These are phyloP conservation scores for Penicillium steckii DNA, from an alignment of 495 filamentous ascomycete genomes.

Conservation along the genomic window DNA sequence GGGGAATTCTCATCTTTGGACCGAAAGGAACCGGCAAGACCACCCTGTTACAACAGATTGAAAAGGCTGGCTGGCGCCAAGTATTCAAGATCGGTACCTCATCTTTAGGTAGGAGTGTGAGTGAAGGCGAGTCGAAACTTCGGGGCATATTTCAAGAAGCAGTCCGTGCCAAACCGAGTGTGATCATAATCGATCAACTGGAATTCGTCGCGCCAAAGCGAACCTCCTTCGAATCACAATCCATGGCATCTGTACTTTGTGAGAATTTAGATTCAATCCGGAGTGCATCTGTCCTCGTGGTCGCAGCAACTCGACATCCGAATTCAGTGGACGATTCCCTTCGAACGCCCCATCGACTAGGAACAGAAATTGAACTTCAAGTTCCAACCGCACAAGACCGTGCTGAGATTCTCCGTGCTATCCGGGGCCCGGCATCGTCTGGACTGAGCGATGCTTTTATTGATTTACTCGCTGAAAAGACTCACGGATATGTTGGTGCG, in stretches of 20 bases:
- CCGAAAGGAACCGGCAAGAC: constrained; percentile 83
- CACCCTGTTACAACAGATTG: constrained; percentile 64
- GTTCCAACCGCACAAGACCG: constrained; percentile 72
- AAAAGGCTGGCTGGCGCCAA: constrained; percentile 64
- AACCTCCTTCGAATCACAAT: constrained; percentile 37
- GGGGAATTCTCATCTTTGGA: constrained; percentile 74
- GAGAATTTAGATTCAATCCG: constrained; percentile 44
- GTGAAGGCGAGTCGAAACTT: constrained; percentile 52
- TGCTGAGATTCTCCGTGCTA: constrained; percentile 65
- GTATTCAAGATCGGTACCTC: constrained; percentile 60
- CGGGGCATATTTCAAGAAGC: constrained; percentile 73
- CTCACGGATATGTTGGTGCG: constrained; percentile 68
- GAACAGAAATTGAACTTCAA: constrained; percentile 73
- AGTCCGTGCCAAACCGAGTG: constrained; percentile 66
- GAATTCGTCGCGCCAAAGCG: constrained; percentile 70
- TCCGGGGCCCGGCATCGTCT: constrained; percentile 33
- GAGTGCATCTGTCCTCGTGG: constrained; percentile 58
- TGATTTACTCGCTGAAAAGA: constrained; percentile 53
- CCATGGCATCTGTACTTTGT: constrained; percentile 39
- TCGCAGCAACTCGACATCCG: constrained; percentile 69
- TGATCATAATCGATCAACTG: constrained; percentile 80
- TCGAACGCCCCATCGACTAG: constrained; percentile 63
- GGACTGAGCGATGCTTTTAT: constrained; percentile 35
- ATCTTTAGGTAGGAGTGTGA: constrained; percentile 43
- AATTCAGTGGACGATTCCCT: constrained; percentile 74